Conservation (phyloP, 441 rosid genomes). For the Manihot esculenta region DNA sequence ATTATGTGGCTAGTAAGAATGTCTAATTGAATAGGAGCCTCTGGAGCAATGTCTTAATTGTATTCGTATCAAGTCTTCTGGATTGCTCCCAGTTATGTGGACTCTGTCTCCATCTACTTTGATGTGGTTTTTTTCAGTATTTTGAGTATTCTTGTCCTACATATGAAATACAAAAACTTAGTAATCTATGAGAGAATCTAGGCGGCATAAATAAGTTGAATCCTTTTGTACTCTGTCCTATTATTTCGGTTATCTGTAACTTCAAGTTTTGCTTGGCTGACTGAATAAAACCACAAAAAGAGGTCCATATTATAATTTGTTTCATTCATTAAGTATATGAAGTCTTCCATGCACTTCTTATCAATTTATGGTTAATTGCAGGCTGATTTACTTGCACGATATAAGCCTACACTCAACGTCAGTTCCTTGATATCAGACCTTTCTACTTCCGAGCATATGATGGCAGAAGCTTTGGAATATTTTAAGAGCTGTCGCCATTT, state of each 20-base stretch:
- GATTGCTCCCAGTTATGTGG: too few species aligned
- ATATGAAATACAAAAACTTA: too few species aligned
- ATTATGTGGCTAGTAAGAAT: too few species aligned
- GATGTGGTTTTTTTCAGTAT: too few species aligned
- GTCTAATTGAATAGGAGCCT: too few species aligned
- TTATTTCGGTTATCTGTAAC: too few species aligned
- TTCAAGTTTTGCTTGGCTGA: neutral
- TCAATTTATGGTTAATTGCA: neutral
- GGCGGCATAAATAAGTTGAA: neutral
- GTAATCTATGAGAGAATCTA: too few species aligned
- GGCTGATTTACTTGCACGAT: constrained; percentile 12
- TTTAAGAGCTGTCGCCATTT: constrained; percentile 5
- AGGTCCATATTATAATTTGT: neutral
- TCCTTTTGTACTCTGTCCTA: too few species aligned
- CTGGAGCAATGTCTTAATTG: too few species aligned
- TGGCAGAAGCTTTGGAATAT: neutral
- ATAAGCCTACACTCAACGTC: constrained; percentile 5
- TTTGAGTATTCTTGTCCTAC: too few species aligned
- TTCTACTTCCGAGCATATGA: neutral
- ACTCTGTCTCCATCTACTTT: too few species aligned
- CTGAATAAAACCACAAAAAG: neutral
- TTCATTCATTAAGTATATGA: neutral
- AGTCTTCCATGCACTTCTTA: neutral
- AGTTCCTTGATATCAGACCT: constrained; percentile 7
- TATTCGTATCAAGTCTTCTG: too few species aligned